Percentiles rank a stretch among this genome's conserved stretches.
Conservation (phyloP, 2,329 filamentous ascomycete species). For the Paraphoma chrysanthemicola region DNA sequence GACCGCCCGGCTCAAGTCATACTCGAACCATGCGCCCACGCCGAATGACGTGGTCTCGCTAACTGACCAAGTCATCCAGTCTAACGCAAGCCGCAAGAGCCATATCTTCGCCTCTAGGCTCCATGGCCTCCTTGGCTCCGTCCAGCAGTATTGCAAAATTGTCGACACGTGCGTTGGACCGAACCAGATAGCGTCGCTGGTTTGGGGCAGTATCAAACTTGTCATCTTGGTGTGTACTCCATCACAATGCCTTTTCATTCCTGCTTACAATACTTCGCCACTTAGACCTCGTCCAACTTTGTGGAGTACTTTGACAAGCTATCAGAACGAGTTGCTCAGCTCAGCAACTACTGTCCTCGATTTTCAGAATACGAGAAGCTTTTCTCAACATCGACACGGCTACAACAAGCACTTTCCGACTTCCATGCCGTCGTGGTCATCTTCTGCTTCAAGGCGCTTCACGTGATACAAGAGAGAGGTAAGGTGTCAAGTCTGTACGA, state of each 20-base stretch:
- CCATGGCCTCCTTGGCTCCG: slow-evolving; percentile 43
- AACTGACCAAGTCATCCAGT: slow-evolving; percentile 35
- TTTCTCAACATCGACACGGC: slow-evolving; percentile 41
- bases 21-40: slow-evolving; percentile 26
- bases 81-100: slow-evolving; percentile 15
- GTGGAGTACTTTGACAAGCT: slow-evolving; percentile 51
- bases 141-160: slow-evolving; percentile 48
- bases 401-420: slow-evolving; percentile 43
- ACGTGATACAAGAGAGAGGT: slow-evolving; percentile 23
- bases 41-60: slow-evolving; percentile 42
- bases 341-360: slow-evolving; percentile 46
- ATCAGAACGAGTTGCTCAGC: slow-evolving; percentile 45
- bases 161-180: slow-evolving; percentile 50
- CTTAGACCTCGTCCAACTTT: slow-evolving; percentile 44
- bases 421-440: slow-evolving; percentile 25
- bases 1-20: slow-evolving; percentile 19
- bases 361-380: slow-evolving; percentile 49
- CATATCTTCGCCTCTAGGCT: slow-evolving; percentile 41
- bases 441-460: slow-evolving; percentile 22
- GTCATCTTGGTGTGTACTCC: slow-evolving; percentile 43
- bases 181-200: slow-evolving; percentile 47
- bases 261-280: slow-evolving; percentile 1
- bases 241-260: background rate
- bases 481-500: background rate
- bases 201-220: slow-evolving; percentile 56